phyloP scores from a whole-genome alignment of 106 monocot species.

The Acanthochlamys bracteata region DNA sequence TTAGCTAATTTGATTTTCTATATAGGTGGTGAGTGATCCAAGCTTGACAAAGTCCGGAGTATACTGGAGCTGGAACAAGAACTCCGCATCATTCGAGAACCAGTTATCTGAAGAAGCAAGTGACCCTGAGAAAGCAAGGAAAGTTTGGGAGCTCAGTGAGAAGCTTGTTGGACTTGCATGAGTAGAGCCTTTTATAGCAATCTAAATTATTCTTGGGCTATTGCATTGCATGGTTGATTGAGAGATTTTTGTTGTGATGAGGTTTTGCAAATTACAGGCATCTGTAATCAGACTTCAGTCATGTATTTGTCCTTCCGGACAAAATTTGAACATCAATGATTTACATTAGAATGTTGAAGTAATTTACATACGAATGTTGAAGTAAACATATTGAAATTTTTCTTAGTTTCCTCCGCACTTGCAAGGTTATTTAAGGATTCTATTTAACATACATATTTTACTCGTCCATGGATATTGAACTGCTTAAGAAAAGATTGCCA shows the following conservation, averaged over 20 bases:
- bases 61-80: slow-evolving; percentile 98
- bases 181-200: neutral
- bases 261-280: too few relatives aligned
- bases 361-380: too few relatives aligned
- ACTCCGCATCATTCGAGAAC: slow-evolving; percentile 89
- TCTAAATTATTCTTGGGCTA: neutral
- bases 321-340: too few relatives aligned
- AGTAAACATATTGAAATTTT: too few relatives aligned
- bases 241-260: neutral
- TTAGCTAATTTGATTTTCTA: neutral
- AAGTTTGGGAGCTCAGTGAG: slow-evolving; percentile 83
- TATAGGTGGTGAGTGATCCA: slow-evolving; percentile 75
- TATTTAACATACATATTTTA: too few relatives aligned
- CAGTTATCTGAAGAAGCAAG: slow-evolving; percentile 89
- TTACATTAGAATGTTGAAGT: too few relatives aligned
- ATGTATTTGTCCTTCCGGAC: too few relatives aligned
- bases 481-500: too few relatives aligned
- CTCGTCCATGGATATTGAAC: too few relatives aligned
- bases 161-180: slow-evolving; percentile 72
- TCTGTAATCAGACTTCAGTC: too few relatives aligned
- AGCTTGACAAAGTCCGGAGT: slow-evolving; percentile 87
- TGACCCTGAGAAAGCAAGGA: slow-evolving; percentile 71
- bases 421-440: too few relatives aligned
- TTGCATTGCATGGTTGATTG: neutral
- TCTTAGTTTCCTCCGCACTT: too few relatives aligned